Percentiles rank a stretch among this genome's conserved stretches.
Conservation (phyloP, 2,329 filamentous ascomycete genomes). For the Trichoderma aggressivum region DNA sequence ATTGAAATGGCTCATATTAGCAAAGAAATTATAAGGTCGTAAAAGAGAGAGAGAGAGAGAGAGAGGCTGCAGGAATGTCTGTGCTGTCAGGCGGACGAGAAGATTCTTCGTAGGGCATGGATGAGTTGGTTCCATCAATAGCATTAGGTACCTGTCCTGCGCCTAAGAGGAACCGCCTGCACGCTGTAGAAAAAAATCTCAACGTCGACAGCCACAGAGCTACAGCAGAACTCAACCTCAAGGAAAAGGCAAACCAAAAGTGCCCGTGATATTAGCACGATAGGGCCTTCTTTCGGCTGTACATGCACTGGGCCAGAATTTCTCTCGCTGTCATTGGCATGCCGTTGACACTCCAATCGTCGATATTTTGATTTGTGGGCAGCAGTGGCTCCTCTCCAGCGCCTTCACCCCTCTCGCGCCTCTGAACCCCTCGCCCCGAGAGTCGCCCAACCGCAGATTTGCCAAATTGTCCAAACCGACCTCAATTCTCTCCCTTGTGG, state of each 20-base stretch:
- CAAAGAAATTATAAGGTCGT: not conserved
- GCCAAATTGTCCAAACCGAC: constrained; percentile 17
- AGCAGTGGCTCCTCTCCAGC: constrained; percentile 17
- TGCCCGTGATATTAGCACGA: not conserved
- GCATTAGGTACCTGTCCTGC: not conserved
- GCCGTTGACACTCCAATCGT: not conserved
- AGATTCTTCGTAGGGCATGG: not conserved
- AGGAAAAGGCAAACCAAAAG: not conserved
- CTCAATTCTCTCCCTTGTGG: constrained; percentile 15
- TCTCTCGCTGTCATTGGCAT: not conserved
- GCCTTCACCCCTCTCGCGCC: constrained; percentile 15
- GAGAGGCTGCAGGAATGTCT: not conserved
- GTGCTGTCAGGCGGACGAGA: not conserved
- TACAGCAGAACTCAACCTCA: not conserved
- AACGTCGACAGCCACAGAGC: not conserved
- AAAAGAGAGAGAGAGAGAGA: not conserved
- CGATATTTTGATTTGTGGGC: constrained; percentile 15
- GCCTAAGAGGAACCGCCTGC: not conserved
- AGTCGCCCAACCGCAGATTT: constrained; percentile 19
- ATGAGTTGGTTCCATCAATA: not conserved
- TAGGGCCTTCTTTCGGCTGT: not conserved
- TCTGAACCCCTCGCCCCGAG: constrained; percentile 19
- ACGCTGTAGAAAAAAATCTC: not conserved
- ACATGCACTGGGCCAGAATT: not conserved
- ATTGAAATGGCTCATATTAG: not conserved